phyloP scores from a whole-genome alignment of 805 yeast species.

The Wickerhamomyces hampshirensis region DNA sequence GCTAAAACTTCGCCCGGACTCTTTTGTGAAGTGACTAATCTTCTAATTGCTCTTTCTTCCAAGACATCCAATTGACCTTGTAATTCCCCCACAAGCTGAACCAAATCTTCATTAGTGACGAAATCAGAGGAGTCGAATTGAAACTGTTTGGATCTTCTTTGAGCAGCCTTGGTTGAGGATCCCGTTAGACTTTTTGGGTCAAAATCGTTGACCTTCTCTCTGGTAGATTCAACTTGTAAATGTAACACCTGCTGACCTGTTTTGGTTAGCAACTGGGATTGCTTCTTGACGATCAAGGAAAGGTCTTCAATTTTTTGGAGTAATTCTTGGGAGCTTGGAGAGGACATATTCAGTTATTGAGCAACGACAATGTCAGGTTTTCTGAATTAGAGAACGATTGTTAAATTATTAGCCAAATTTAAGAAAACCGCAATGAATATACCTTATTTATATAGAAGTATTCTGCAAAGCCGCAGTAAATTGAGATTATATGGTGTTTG shows the following conservation, averaged over 20 bases:
- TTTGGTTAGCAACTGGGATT: constrained; percentile 57
- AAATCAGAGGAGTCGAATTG: constrained; percentile 46
- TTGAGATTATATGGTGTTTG: no score
- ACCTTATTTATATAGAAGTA: no score
- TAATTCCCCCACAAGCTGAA: constrained; percentile 81
- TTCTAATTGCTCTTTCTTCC: constrained; percentile 71
- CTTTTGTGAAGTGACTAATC: constrained; percentile 61
- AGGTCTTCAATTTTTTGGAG: constrained; percentile 45
- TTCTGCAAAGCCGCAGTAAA: no score
- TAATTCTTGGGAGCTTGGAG: constrained; percentile 24
- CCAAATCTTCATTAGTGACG: constrained; percentile 78
- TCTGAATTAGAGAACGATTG: no score
- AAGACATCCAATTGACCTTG: constrained; percentile 79
- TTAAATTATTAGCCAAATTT: no score
- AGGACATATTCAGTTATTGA: no score
- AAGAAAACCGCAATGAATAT: no score
- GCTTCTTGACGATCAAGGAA: constrained; percentile 54
- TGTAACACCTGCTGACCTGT: constrained; percentile 79
- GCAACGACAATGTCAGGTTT: no score
- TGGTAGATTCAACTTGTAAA: constrained; percentile 57
- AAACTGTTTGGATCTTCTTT: not conserved
- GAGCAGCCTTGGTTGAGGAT: constrained; percentile 5
- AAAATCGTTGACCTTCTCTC: constrained; percentile 30
- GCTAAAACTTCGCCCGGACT: constrained; percentile 44
- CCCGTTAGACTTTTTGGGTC: constrained; percentile 13